Evolutionary conservation across 805 yeast genomes (phyloP).

Genomic region (Ogataea salicorniae): DNA sequence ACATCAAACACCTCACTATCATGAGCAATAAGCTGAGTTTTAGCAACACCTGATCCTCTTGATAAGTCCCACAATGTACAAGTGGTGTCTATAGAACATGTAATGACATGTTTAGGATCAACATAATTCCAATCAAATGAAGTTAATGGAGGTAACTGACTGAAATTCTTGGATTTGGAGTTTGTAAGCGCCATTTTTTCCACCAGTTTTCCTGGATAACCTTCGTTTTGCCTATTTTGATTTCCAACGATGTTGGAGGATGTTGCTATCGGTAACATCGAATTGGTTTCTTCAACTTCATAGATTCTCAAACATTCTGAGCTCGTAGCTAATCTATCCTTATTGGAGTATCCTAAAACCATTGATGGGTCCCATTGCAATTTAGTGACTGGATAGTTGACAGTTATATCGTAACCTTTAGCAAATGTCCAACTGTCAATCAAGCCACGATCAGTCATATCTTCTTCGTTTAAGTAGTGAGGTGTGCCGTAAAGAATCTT

Average conservation of each 20-base stretch:
- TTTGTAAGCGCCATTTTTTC: conserved; percentile 38
- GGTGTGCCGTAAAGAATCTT: conserved; percentile 41
- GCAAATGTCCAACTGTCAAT: conserved; percentile 37
- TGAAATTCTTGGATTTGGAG: conserved; percentile 40
- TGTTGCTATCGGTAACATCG: not conserved
- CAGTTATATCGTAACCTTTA: conserved; percentile 45
- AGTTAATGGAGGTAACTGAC: conserved; percentile 79
- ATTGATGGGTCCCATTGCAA: conserved; percentile 66
- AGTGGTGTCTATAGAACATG: conserved; percentile 91
- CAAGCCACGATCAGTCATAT: conserved; percentile 16
- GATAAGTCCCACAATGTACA: conserved; percentile 93
- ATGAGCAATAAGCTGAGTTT: conserved; percentile 93
- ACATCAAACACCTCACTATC: conserved; percentile 95
- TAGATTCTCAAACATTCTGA: conserved; percentile 64
- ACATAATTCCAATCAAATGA: conserved; percentile 87
- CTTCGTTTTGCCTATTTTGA: not conserved
- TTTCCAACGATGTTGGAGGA: conserved; percentile 2
- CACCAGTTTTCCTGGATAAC: conserved; percentile 19
- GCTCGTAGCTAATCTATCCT: conserved; percentile 56
- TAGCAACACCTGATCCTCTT: conserved; percentile 58
- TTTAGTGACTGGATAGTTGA: conserved; percentile 66
- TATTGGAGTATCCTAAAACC: conserved; percentile 20
- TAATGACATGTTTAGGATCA: conserved; percentile 66
- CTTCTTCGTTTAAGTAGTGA: conserved; percentile 14
- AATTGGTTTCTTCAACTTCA: conserved; percentile 21